Evolutionary conservation across 2,329 filamentous ascomycete genomes (phyloP), one percentile per base, ranked within the genome.

Genomic region (Aspergillus pseudoviridinutans): DNA sequence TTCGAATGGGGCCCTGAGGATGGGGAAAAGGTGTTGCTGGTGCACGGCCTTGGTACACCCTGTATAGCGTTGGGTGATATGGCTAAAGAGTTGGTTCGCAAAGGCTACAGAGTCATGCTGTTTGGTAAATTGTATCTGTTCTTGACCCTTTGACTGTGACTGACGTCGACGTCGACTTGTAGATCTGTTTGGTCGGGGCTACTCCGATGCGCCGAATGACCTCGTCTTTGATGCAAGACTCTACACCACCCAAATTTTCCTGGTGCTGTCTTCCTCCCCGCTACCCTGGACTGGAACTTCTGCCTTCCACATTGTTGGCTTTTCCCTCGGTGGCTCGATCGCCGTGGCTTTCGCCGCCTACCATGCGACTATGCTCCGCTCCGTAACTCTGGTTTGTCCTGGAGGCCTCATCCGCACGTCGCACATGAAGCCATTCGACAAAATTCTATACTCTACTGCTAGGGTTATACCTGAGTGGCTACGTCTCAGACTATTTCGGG

Each of bases 161-260:
- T 51, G 20, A 51, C 49, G 7, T 38, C 38, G 20, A 51, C 49
- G 7, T 38, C 38, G 6, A 42, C 38, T 42, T 20, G 35, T 25
- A 56, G 54, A 56, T 28, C 55, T 52, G 14, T 57, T 44, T 32
- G 55, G 55, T 32, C 44, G 55, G 32, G 55, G 55, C 24, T 54
- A 57, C 35, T 57, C 55, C 12, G 55, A 57, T n/a, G 38, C 55
- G 32, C 55, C 55, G 44, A 41, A 52, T 49, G 80, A 85, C 59
- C 76, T 88, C n/a, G 82, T 82, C 3, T 87, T 91, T 68, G 86
- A 90, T 67, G 80, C 82, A 14, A 79, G 82, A 17, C 82, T 92
- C 14, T 92, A 88, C 75, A 80, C 81, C 7, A 79, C 84, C 6
- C 87, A 91, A 71, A 84, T 89, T 57, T 79, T 90, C 29, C 79